These are phyloP conservation scores for Volvox reticuliferus DNA, from an alignment of 139 green algal genomes.

Conservation along the genomic window DNA sequence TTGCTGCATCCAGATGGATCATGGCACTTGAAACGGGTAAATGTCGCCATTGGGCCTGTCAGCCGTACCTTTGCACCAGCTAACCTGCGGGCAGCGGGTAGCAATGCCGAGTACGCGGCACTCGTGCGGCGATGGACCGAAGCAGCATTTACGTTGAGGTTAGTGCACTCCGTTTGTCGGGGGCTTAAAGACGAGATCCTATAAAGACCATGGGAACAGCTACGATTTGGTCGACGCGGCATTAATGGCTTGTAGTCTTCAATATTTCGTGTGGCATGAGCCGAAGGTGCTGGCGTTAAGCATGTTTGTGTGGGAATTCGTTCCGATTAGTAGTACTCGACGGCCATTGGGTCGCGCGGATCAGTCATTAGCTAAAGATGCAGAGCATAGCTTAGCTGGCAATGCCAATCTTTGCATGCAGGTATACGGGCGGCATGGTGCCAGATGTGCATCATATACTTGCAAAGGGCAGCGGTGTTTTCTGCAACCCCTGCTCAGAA, in stretches of 20 bases:
- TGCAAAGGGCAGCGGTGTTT: conserved; percentile 86
- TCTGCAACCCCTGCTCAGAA: conserved; percentile 81
- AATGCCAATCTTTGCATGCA: not conserved
- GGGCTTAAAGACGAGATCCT: no score
- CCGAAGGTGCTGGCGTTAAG: no score
- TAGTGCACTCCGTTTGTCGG: not conserved
- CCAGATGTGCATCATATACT: conserved; percentile 92
- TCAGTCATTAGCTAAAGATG: no score
- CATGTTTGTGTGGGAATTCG: no score
- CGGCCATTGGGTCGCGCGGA: no score
- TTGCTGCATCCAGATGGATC: conserved; percentile 34
- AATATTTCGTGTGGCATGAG: no score
- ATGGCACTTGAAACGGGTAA: conserved; percentile 1
- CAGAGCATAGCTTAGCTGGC: no score
- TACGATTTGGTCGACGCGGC: no score
- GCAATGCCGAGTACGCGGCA: conserved; percentile 67
- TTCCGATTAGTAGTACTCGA: no score
- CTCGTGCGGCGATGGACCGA: conserved; percentile 48
- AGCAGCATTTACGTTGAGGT: conserved; percentile 49
- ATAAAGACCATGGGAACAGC: no score
- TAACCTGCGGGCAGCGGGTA: conserved; percentile 78
- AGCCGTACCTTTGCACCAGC: conserved; percentile 74
- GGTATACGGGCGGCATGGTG: conserved; percentile 87
- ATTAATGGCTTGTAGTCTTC: no score
- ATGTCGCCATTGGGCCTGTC: not conserved